These are phyloP conservation scores for Pigoraptor vietnamica DNA, from an alignment of 78 protist species.

Conservation along the genomic window DNA sequence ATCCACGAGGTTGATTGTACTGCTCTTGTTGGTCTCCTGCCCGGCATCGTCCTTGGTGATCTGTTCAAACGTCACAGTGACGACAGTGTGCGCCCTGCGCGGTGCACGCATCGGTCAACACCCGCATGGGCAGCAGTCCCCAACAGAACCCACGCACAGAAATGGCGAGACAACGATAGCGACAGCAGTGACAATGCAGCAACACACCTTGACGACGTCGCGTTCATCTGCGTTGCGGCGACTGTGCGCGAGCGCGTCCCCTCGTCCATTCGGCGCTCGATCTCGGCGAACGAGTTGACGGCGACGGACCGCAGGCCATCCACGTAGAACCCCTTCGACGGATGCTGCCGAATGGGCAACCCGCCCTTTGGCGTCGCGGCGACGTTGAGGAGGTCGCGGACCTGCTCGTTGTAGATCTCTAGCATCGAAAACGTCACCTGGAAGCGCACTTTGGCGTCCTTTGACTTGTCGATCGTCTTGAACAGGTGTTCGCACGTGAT, in stretches of 20 bases:
- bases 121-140: too few species aligned
- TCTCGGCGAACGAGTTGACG: constrained; percentile 13
- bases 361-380: background rate
- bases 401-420: constrained; percentile 75
- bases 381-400: background rate
- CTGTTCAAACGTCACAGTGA: constrained; percentile 23
- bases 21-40: constrained; percentile 29
- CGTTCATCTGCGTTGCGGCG: constrained; percentile 85
- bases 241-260: constrained; percentile 60
- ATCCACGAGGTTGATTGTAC: constrained; percentile 50
- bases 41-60: constrained; percentile 3
- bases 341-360: background rate
- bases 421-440: background rate
- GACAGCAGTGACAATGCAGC: background rate
- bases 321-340: background rate
- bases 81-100: constrained; percentile 65
- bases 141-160: too few species aligned
- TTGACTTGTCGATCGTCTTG: constrained; percentile 17
- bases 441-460: constrained; percentile 6
- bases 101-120: too few species aligned
- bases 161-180: too few species aligned
- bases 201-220: constrained; percentile 53
- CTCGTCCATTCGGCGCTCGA: constrained; percentile 27
- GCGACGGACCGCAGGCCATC: background rate
- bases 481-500: background rate